Evolutionary conservation across 2,329 filamentous ascomycete species (phyloP).

Genomic region (Phialophora expanda): DNA sequence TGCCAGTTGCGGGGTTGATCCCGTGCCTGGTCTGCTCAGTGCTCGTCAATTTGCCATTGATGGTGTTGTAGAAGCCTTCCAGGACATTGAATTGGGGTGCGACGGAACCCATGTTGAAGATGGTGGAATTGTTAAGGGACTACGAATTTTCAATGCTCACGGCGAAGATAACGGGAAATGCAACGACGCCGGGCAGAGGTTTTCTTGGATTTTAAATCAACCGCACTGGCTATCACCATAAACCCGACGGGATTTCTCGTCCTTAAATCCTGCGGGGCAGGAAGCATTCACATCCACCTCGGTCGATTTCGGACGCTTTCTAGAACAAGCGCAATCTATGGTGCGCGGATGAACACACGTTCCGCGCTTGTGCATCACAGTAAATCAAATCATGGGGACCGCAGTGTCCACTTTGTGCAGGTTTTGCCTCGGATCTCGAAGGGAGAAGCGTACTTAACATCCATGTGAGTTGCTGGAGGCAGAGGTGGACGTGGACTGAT

Average conservation of each 20-base stretch:
- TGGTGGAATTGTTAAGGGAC: neutral
- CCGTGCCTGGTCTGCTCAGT: conserved; percentile 55
- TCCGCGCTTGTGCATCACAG: neutral
- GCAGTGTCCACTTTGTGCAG: neutral
- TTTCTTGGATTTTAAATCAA: neutral
- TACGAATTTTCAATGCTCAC: neutral
- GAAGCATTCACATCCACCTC: neutral
- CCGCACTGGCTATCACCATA: neutral
- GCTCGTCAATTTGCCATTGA: conserved; percentile 56
- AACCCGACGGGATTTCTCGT: neutral
- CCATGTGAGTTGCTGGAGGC: neutral
- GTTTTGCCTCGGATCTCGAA: neutral
- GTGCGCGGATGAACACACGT: neutral
- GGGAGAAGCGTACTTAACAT: neutral
- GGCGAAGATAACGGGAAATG: neutral
- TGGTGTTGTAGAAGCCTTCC: conserved; percentile 58
- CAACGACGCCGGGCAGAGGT: neutral
- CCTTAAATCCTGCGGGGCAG: conserved; percentile 1
- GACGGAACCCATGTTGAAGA: conserved; percentile 25
- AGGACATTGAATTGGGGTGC: conserved; percentile 37
- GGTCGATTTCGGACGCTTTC: neutral
- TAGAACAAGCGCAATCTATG: neutral
- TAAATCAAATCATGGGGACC: neutral
- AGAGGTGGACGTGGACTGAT: neutral
- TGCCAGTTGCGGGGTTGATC: conserved; percentile 58